Conservation (phyloP, 2,329 filamentous ascomycete species). For the Alternaria sp. region DNA sequence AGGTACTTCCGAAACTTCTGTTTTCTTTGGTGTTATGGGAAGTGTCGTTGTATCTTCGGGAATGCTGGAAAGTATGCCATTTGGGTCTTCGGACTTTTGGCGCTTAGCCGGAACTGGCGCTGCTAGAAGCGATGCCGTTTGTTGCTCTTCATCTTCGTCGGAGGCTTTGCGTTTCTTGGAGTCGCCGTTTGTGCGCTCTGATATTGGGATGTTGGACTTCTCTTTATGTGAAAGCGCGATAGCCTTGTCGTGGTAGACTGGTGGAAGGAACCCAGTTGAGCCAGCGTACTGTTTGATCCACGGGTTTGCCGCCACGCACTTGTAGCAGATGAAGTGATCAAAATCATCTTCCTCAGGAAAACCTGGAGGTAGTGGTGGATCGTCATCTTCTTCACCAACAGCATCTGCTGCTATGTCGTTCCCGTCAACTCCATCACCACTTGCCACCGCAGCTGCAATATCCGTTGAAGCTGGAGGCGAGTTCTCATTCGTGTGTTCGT, state of each 20-base stretch:
- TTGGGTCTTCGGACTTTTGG: conserved; percentile 48
- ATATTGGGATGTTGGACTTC: conserved; percentile 8
- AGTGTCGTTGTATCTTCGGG: conserved; percentile 36
- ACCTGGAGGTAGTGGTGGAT: conserved; percentile 76
- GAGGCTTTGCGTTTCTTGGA: conserved; percentile 59
- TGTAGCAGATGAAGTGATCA: conserved; percentile 90
- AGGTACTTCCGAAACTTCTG: conserved; percentile 55
- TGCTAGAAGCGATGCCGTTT: conserved; percentile 22
- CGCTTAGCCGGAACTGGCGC: conserved; percentile 42
- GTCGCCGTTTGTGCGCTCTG: conserved; percentile 35
- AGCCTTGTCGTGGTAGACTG: conserved; percentile 65
- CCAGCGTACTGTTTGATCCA: conserved; percentile 93
- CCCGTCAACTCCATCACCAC: conserved; percentile 38
- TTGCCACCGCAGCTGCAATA: conserved; percentile 32
- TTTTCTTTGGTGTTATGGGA: conserved; percentile 43
- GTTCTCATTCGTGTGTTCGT: conserved; percentile 20
- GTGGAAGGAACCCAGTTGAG: conserved; percentile 77
- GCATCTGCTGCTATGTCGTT: conserved; percentile 57
- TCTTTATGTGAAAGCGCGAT: conserved; percentile 25
- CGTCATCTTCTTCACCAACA: conserved; percentile 63
- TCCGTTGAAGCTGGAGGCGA: conserved; percentile 23
- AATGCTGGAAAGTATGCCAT: conserved; percentile 47
- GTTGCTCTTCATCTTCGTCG: conserved; percentile 49
- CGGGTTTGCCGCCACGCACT: conserved; percentile 84
- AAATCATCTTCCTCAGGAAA: conserved; percentile 92